A percentile compares a stretch with the other conserved stretches of the same genome.
Conservation (phyloP, 306 rosid species). For the Quercus glauca region DNA sequence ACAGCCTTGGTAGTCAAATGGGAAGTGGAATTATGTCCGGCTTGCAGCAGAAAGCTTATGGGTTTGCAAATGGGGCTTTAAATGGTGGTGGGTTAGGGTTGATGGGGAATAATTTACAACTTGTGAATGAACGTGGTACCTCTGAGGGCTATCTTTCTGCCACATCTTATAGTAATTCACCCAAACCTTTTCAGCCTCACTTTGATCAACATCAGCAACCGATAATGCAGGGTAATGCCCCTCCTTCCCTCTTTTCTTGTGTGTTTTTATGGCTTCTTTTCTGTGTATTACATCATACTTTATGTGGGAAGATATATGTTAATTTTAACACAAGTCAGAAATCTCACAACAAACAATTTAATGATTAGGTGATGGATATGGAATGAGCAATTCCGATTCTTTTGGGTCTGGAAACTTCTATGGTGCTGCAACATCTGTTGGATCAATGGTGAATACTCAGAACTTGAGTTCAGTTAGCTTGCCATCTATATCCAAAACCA, state of each 20-base stretch:
- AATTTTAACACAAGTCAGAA: constrained; percentile 13
- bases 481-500: constrained; percentile 60
- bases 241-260: constrained; percentile 2
- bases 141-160: constrained; percentile 60
- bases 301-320: not conserved
- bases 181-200: constrained; percentile 65
- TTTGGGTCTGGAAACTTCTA: constrained; percentile 70
- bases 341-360: constrained; percentile 24
- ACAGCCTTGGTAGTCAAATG: constrained; percentile 69
- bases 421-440: constrained; percentile 60
- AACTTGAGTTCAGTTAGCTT: constrained; percentile 55
- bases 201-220: constrained; percentile 68
- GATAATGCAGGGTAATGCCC: constrained; percentile 60
- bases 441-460: constrained; percentile 72
- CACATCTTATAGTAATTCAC: constrained; percentile 52
- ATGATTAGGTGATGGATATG: constrained; percentile 81
- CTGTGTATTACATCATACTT: not conserved
- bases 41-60: constrained; percentile 73
- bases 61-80: constrained; percentile 70
- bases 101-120: constrained; percentile 62
- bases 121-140: constrained; percentile 56
- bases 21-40: constrained; percentile 74
- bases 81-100: constrained; percentile 63
- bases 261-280: not conserved
- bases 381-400: constrained; percentile 60